Conservation (phyloP, 176 grass and related monocot genomes). For the Pharus latifolius region DNA sequence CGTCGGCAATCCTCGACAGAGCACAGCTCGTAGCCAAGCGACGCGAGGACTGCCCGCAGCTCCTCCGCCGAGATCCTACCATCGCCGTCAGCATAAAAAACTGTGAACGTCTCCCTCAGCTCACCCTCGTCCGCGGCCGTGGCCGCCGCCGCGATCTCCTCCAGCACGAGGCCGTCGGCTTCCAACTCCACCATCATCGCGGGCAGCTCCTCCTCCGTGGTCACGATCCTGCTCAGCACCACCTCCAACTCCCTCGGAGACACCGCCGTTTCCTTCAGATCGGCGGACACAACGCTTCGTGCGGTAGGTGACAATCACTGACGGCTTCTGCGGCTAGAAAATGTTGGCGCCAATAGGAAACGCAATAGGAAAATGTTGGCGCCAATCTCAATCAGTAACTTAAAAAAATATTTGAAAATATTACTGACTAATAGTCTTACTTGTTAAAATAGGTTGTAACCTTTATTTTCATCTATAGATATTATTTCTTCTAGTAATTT, state of each 20-base stretch:
- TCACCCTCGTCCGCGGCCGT: conserved; percentile 36
- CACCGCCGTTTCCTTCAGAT: not conserved
- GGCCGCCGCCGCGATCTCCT: not conserved
- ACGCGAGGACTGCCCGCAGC: conserved; percentile 34
- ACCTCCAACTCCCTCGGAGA: conserved; percentile 35
- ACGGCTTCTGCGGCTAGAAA: too few relatives aligned
- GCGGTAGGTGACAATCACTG: too few relatives aligned
- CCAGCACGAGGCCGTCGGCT: not conserved
- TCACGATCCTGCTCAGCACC: conserved; percentile 17
- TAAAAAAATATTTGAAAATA: too few relatives aligned
- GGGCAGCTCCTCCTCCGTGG: conserved; percentile 28
- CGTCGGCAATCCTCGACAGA: conserved; percentile 63
- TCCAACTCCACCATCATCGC: conserved; percentile 28
- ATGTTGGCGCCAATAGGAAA: too few relatives aligned
- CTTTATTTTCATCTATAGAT: too few relatives aligned
- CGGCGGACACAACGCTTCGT: too few relatives aligned
- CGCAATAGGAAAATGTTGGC: too few relatives aligned
- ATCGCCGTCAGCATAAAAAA: conserved; percentile 72
- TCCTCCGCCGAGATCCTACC: conserved; percentile 83
- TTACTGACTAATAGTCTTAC: too few relatives aligned
- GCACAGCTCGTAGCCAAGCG: conserved; percentile 48
- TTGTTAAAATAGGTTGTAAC: too few relatives aligned
- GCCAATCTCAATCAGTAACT: too few relatives aligned
- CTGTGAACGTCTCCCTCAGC: conserved; percentile 44
- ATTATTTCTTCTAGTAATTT: too few relatives aligned